Conservation (phyloP, 2,329 filamentous ascomycete genomes). For the Raffaelea ambrosiae region DNA sequence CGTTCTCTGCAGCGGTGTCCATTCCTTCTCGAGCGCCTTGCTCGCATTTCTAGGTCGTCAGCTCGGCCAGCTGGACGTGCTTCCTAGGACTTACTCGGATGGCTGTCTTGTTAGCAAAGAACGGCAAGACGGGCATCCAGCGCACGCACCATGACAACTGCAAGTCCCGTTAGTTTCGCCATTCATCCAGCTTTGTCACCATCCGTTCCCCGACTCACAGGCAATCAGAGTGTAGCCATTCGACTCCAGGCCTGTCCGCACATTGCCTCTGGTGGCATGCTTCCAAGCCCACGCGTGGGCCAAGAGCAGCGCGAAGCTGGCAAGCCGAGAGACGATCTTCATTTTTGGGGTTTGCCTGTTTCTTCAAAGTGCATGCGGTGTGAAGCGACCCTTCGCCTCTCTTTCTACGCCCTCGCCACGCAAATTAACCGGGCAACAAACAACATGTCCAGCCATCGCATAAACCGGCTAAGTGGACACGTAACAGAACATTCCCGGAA, state of each 20-base stretch:
- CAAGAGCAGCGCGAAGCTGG: neutral
- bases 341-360: too few relatives aligned
- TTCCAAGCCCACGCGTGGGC: conserved; percentile 12
- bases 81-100: too few relatives aligned
- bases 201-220: conserved; percentile 18
- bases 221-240: conserved; percentile 21
- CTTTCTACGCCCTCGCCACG: too few relatives aligned
- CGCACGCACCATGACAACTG: too few relatives aligned
- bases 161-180: neutral
- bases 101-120: too few relatives aligned
- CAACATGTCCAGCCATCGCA: neutral
- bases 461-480: conserved; percentile 8
- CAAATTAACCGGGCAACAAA: too few relatives aligned
- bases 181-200: neutral
- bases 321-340: too few relatives aligned
- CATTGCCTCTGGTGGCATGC: conserved; percentile 11
- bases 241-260: conserved; percentile 5
- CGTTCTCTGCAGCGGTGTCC: conserved; percentile 18
- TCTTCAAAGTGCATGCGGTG: too few relatives aligned
- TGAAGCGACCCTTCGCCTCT: too few relatives aligned
- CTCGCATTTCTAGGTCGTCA: conserved; percentile 18
- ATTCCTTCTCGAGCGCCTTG: conserved; percentile 26
- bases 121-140: too few relatives aligned
- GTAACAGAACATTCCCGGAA: neutral
- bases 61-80: neutral